These are phyloP conservation scores for Neurospora sp. DNA, from an alignment of 495 filamentous ascomycete species.

Conservation along the genomic window DNA sequence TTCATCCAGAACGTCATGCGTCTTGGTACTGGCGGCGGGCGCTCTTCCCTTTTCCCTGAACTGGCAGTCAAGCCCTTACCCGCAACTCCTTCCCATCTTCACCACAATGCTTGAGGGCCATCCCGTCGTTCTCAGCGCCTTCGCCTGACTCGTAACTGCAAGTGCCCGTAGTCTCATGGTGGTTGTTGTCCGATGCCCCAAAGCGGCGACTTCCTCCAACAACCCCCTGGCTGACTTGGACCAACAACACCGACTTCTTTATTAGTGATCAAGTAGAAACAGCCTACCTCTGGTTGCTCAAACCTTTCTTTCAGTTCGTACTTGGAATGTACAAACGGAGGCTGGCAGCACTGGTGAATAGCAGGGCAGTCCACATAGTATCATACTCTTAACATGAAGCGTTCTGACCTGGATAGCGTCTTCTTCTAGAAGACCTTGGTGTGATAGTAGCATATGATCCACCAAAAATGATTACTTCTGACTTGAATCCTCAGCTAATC, in stretches of 20 bases:
- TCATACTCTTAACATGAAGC: background rate
- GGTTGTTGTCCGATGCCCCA: background rate
- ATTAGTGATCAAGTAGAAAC: background rate
- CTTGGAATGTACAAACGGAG: background rate
- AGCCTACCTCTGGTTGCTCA: background rate
- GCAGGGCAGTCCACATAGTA: background rate
- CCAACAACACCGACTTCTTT: background rate
- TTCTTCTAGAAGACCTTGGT: background rate
- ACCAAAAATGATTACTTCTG: background rate
- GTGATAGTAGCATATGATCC: background rate
- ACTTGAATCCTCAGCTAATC: background rate
- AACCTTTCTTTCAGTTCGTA: background rate
- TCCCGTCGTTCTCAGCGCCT: background rate
- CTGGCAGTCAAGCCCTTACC: background rate
- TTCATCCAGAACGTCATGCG: background rate
- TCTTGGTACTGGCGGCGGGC: background rate
- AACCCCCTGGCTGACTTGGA: background rate
- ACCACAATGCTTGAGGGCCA: background rate
- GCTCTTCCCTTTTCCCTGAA: background rate
- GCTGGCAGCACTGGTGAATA: background rate
- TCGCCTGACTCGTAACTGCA: background rate
- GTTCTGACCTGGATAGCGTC: background rate
- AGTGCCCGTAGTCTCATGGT: background rate
- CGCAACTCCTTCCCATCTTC: background rate
- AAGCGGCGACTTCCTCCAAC: background rate